These are phyloP conservation scores for Hymenoscyphus scutula DNA, from an alignment of 2,329 filamentous ascomycete species.

Conservation along the genomic window DNA sequence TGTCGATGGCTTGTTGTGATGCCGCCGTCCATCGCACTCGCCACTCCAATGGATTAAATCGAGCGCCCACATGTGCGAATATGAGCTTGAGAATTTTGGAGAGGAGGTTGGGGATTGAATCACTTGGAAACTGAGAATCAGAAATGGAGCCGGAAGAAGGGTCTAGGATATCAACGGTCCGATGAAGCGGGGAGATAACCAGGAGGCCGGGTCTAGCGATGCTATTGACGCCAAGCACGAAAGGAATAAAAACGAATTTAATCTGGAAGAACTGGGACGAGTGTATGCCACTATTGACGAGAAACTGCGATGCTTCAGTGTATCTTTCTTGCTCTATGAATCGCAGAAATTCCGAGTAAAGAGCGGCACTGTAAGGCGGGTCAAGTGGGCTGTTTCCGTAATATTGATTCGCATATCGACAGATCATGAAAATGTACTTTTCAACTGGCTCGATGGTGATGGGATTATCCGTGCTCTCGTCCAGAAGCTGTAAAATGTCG, in stretches of 20 bases:
- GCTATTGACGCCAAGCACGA: neutral
- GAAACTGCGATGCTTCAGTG: neutral
- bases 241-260: conserved; percentile 3
- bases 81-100: neutral
- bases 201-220: neutral
- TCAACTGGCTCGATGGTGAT: conserved; percentile 4
- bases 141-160: neutral
- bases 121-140: neutral
- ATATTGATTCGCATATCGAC: conserved; percentile 3
- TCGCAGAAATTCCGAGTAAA: neutral
- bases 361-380: neutral
- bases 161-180: neutral
- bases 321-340: conserved; percentile 1
- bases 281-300: neutral
- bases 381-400: neutral
- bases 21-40: neutral
- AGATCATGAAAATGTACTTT: conserved; percentile 1
- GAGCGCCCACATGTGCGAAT: neutral
- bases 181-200: neutral
- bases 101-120: neutral
- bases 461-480: neutral
- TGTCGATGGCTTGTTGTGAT: conserved; percentile 1
- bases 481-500: conserved; percentile 1
- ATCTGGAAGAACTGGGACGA: neutral
- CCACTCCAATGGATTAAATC: conserved; percentile 1